A percentile compares a stretch with the other conserved stretches of the same genome.
These are phyloP conservation scores for Sporothrix humicola DNA, from an alignment of 2,329 filamentous ascomycete genomes.

Conservation along the genomic window DNA sequence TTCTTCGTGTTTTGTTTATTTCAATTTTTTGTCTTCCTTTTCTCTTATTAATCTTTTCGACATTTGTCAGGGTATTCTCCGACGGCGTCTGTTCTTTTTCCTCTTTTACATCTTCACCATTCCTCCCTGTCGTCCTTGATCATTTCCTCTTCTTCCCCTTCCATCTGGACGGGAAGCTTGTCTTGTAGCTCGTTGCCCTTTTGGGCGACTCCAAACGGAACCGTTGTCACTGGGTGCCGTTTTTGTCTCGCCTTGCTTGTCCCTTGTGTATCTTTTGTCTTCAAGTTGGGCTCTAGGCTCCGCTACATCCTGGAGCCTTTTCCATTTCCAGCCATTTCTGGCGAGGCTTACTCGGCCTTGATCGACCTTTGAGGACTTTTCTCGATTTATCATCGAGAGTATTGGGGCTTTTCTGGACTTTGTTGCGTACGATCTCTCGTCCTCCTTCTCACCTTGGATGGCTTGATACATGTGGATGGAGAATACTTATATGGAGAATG, in stretches of 20 bases:
- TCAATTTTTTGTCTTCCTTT: background rate
- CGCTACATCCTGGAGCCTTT: background rate
- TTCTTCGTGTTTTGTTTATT: background rate
- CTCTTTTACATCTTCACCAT: background rate
- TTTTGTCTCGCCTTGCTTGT: background rate
- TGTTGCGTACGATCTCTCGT: constrained; percentile 7
- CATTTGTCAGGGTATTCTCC: too few relatives aligned
- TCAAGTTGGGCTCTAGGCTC: background rate
- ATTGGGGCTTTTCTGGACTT: background rate
- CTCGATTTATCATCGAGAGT: too few relatives aligned
- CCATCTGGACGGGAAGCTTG: constrained; percentile 15
- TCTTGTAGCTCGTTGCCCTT: constrained; percentile 22
- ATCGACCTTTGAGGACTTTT: too few relatives aligned
- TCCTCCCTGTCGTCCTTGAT: constrained; percentile 24
- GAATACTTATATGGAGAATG: constrained; percentile 20
- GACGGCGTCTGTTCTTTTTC: background rate
- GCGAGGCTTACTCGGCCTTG: background rate
- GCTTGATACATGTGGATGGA: constrained; percentile 15
- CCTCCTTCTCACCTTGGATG: constrained; percentile 23
- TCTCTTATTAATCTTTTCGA: background rate
- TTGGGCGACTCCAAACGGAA: constrained; percentile 22
- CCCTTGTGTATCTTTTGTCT: background rate
- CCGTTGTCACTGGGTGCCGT: background rate
- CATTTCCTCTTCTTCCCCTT: constrained; percentile 1
- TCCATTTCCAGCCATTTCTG: background rate